Evolutionary conservation across 805 yeast genomes (phyloP), one percentile per base, ranked within the genome.

Genomic region (Candida adriatica): DNA sequence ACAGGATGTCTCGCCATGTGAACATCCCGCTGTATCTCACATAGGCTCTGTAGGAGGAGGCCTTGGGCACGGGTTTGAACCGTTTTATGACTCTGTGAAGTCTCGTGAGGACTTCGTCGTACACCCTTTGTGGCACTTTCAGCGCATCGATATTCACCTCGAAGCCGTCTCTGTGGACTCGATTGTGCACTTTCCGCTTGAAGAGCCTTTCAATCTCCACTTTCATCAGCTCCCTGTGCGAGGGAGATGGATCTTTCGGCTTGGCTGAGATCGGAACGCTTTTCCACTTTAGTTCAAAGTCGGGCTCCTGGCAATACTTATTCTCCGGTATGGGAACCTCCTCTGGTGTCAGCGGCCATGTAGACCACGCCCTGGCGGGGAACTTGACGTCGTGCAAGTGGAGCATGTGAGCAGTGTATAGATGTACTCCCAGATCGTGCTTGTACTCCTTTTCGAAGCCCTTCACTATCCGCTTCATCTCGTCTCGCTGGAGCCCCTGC

Each of bases 361-460:
- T 8, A 19, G 8, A 19, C 8, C 11, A 19, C 11, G 22, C 11
- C 22, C 11, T 19, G 22, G 10, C 10, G 11, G 22, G 22, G 11
- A 19, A 19, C 11, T 8, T 8, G 8, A 11, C 10, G 22, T 11
- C 8, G 10, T 8, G 8, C 11, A 11, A 8, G 8, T 11, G 22
- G 10, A 19, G 10, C 8, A 19, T 8, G 22, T 19, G 22, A 11
- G 22, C 11, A 11, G 22, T 8, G 11, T 19, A 19, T 11, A 19
- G 53, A 54, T 83, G 94, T 3, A 73, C 47, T 1, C 80, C 68
- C 18, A 82, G 55, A 52, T 83, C 87, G 9, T 54, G 53, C 19
- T 75, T 53, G 37, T 66, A 71, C 2, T 65, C 64, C 10, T 59
- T 59, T 41, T 79, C 84, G 16, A 76, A 43, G 6, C 53, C 41